phyloP scores from a whole-genome alignment of 2,329 filamentous ascomycete genomes.

The Phaeosphaeria sp. region DNA sequence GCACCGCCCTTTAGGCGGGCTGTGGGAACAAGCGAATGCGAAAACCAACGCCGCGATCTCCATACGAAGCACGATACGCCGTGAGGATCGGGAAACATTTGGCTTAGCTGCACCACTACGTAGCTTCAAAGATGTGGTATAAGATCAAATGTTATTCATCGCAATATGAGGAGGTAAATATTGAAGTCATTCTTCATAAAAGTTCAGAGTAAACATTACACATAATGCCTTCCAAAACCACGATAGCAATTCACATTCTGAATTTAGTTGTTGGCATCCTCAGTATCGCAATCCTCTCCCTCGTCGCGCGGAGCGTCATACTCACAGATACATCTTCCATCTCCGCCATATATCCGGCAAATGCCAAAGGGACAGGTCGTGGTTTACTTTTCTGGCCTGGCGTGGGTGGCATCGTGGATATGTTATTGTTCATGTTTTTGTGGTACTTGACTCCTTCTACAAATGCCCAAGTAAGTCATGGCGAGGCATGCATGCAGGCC shows the following conservation, averaged over 20 bases:
- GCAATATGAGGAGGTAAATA: neutral
- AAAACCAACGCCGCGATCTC: neutral
- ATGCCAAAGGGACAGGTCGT: conserved; percentile 1
- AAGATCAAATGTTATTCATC: neutral
- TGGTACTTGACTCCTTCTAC: conserved; percentile 1
- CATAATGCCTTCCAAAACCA: neutral
- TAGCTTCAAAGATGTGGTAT: neutral
- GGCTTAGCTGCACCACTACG: neutral
- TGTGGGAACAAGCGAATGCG: conserved; percentile 1
- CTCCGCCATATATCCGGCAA: neutral
- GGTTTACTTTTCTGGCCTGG: conserved; percentile 22
- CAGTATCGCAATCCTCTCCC: conserved; percentile 7
- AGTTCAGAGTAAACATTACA: neutral
- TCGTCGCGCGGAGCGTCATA: neutral
- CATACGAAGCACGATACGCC: neutral
- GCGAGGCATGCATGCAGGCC: neutral
- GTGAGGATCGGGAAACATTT: neutral
- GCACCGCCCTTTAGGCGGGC: neutral
- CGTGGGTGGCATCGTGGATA: conserved; percentile 17
- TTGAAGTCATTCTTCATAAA: neutral
- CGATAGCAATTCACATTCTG: conserved; percentile 4
- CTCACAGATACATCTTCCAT: neutral
- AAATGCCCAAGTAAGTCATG: neutral
- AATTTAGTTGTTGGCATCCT: conserved; percentile 8
- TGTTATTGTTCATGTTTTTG: conserved; percentile 11